Base-by-base conservation (phyloP, 139 green algal species). In the Chlorella sorokiniana region DNA sequence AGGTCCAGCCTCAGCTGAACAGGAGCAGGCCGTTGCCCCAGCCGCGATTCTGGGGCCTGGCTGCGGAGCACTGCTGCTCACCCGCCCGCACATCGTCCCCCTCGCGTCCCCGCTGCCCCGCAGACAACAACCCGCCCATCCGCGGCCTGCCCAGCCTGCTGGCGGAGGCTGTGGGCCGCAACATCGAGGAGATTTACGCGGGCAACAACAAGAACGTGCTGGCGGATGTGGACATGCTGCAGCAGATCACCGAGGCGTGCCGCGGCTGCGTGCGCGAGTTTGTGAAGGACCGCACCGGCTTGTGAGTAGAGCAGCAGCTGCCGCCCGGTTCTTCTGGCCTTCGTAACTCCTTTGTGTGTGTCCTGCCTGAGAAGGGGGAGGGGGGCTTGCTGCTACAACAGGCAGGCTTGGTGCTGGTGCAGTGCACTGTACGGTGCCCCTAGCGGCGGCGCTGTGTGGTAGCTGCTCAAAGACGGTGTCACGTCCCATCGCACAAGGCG, bases 121-220 rank as follows among this genome's bases (percentile, higher is more conserved):
- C 79, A 52, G 90, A 96, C 74, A 88, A 90, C 77, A 89, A 95
- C 35, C 81, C 88, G 6, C 93, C 95, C n/a, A 94, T 99, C 78
- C 81, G 84, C 63, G 96, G 95, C 54, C 80, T 99, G 75, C 97
- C 97, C 33, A 87, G 86, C 76, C 97, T 99, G 86, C 85, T 99
- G 42, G 97, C 97, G 0, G 51, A 72, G 33, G 82, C 94, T 68
- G 93, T 98, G 23, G 93, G 93, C 40, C 89, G 93, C 62, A 83
- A 96, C 86, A 98, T 99, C 62, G 96, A 99, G 92, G 78, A 93
- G 41, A 92, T 99, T 48, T 99, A 99, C 92, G 69, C 84, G 29
- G 88, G 84, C 82, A 93, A 86, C 89, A 96, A 96, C 89, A 90
- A 89, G 81, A 95, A 95, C 67, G 79, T 95, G 20, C 91, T 99